These are phyloP conservation scores for Tetracladium setigerum DNA, from an alignment of 495 filamentous ascomycete species.

Conservation along the genomic window DNA sequence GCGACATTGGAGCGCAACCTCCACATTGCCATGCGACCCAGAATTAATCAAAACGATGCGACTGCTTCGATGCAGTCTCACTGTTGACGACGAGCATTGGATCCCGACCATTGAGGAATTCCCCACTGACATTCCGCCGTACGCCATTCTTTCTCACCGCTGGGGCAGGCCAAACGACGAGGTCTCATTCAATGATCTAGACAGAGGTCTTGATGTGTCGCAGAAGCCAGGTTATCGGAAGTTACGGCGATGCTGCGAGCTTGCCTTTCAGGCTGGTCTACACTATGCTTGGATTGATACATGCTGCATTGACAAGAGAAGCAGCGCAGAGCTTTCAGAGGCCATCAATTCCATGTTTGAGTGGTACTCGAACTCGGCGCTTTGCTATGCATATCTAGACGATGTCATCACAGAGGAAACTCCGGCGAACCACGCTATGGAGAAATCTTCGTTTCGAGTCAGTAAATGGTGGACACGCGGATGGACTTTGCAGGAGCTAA, in stretches of 20 bases:
- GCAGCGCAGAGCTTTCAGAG: constrained; percentile 27
- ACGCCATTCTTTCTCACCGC: constrained; percentile 26
- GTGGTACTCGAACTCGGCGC: constrained; percentile 17
- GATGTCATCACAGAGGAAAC: background rate
- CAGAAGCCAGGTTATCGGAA: constrained; percentile 20
- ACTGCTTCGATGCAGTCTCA: constrained; percentile 1
- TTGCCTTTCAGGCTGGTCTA: constrained; percentile 11
- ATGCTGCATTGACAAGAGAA: constrained; percentile 30
- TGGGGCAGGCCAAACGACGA: constrained; percentile 24
- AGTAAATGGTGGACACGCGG: constrained; percentile 27
- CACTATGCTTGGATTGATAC: constrained; percentile 36
- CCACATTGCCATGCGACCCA: too few species aligned
- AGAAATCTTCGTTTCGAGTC: background rate
- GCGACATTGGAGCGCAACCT: too few species aligned
- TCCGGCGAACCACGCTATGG: background rate
- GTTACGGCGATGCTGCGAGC: constrained; percentile 13
- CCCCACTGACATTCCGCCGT: constrained; percentile 6
- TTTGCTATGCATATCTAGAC: background rate
- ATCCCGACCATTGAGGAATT: constrained; percentile 8
- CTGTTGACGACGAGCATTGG: background rate
- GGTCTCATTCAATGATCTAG: constrained; percentile 23
- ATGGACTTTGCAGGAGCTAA: constrained; percentile 33
- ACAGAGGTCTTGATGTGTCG: constrained; percentile 17
- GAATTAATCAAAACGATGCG: too few species aligned
- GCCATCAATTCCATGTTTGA: constrained; percentile 33